phyloP scores from a whole-genome alignment of 495 filamentous ascomycete genomes.

The Durotheca rogersii region DNA sequence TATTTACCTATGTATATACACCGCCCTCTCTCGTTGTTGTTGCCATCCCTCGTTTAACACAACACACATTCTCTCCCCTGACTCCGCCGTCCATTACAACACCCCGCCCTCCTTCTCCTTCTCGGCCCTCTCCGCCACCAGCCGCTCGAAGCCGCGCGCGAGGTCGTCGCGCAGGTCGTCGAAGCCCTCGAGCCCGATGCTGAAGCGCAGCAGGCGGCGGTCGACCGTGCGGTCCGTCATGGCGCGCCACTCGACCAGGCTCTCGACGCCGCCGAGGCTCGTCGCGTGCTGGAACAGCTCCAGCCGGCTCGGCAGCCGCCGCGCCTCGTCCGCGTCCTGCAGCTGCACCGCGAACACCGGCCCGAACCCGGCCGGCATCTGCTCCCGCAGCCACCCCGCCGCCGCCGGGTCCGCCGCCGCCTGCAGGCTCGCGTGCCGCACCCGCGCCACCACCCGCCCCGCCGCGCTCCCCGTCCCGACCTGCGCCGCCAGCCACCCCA shows the following conservation, averaged over 20 bases:
- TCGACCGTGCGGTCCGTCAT: constrained; percentile 81
- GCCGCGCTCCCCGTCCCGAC: constrained; percentile 47
- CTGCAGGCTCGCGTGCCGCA: constrained; percentile 80
- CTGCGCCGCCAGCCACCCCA: constrained; percentile 64
- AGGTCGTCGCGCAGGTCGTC: constrained; percentile 82
- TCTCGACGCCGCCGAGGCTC: constrained; percentile 90
- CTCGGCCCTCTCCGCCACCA: constrained; percentile 41
- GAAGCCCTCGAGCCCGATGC: constrained; percentile 83
- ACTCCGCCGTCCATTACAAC: too few relatives aligned
- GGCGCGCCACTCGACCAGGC: constrained; percentile 82
- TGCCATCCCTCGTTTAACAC: too few relatives aligned
- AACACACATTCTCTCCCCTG: too few relatives aligned
- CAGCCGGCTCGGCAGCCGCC: constrained; percentile 71
- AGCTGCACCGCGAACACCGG: constrained; percentile 80
- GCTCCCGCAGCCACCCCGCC: constrained; percentile 70
- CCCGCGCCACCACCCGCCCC: constrained; percentile 53
- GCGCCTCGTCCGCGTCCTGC: constrained; percentile 60
- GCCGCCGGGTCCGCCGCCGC: constrained; percentile 45
- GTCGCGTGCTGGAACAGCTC: constrained; percentile 91
- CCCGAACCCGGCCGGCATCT: constrained; percentile 91
- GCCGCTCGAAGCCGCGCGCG: constrained; percentile 62
- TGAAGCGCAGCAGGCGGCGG: constrained; percentile 72
- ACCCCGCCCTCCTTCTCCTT: not conserved
- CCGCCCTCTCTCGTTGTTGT: too few relatives aligned
- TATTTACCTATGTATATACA: too few relatives aligned